Percentiles rank a stretch among this genome's conserved stretches.
Conservation (phyloP, 768 basidiomycete genomes). For the Boletus subparvulus region DNA sequence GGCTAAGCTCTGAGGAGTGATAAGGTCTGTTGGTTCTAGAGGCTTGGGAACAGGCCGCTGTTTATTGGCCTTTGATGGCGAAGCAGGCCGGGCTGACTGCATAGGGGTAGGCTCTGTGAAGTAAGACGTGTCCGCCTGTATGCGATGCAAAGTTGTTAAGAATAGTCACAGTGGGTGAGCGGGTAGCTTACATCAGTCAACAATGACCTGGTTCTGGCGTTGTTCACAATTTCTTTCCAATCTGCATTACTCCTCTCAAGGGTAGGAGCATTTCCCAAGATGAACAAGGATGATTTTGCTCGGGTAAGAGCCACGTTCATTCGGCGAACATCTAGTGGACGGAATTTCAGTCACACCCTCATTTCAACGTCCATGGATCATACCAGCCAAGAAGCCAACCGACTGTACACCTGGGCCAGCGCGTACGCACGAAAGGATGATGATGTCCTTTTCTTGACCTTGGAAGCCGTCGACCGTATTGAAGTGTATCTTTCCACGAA, state of each 20-base stretch:
- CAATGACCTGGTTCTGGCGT: constrained; percentile 66
- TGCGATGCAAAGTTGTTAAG: not conserved
- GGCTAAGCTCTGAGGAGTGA: constrained; percentile 39
- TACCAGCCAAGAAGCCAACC: constrained; percentile 89
- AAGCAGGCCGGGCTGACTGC: constrained; percentile 15
- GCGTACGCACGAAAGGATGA: constrained; percentile 95
- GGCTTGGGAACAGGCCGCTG: constrained; percentile 16
- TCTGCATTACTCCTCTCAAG: constrained; percentile 79
- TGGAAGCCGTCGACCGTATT: constrained; percentile 99
- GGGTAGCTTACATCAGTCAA: constrained; percentile 55
- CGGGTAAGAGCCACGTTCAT: constrained; percentile 99
- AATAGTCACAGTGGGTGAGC: not conserved
- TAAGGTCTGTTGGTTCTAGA: constrained; percentile 34
- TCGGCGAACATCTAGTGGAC: constrained; percentile 63
- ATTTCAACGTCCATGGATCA: constrained; percentile 3
- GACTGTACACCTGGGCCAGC: constrained; percentile 80
- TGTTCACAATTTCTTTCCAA: constrained; percentile 76
- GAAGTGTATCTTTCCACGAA: constrained; percentile 79
- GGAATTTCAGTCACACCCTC: constrained; percentile 1
- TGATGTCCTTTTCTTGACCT: constrained; percentile 97
- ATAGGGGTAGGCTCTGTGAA: constrained; percentile 35
- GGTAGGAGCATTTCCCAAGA: constrained; percentile 88
- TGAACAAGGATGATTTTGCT: constrained; percentile 90
- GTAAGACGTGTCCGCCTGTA: constrained; percentile 36
- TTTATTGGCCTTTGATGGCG: constrained; percentile 25